Evolutionary conservation across 2,329 filamentous ascomycete genomes (phyloP), one percentile per base, ranked within the genome.

Genomic region (Didymella pinodella): DNA sequence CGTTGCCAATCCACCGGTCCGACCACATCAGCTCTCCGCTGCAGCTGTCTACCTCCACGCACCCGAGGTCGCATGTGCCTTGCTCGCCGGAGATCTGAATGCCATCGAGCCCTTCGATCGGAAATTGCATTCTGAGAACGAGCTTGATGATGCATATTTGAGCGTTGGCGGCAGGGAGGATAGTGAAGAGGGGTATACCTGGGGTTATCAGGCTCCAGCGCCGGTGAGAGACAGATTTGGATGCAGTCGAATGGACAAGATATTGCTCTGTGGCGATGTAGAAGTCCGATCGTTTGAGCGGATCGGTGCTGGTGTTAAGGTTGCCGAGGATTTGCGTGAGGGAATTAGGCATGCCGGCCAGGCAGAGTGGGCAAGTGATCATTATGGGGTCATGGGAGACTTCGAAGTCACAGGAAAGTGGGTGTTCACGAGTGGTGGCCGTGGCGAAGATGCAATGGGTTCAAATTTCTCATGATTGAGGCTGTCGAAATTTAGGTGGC

Each of bases 51-150:
- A 81, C 57, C 77, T 87, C 66, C 78, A 78, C 2, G 68, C 73
- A 2, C 36, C 71, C 0, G 61, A 70, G 2, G 70, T 82, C 0
- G 57, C 78, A 7, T 81, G 77, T 1, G 80, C 78, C 0, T 54
- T 86, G 0, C 65, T 84, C 2, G 84, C 82, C 0, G 85, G 85
- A 0, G 85, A 87, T 65, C 78, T 86, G 43, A 88, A 88, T 61
- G 84, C 85, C 22, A 85, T 87, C 31, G 78, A 86, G 61, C 78
- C 78, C 0, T 85, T 85, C 53, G 85, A 87, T 66, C 66, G 69
- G 8, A 78, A 75, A 0, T 68, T 86, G 8, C 83, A 83, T 52
- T 64, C 66, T 0, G 80, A 84, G 0, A 84, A 85, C 54, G 63
- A 68, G 0, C 79, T 87, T 2, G 75, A 78, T 32, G 85, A 87